A percentile compares a stretch with the other conserved stretches of the same genome.
Evolutionary conservation across 345 rosid species (phyloP).

Genomic region (Bretschneidera sinensis): DNA sequence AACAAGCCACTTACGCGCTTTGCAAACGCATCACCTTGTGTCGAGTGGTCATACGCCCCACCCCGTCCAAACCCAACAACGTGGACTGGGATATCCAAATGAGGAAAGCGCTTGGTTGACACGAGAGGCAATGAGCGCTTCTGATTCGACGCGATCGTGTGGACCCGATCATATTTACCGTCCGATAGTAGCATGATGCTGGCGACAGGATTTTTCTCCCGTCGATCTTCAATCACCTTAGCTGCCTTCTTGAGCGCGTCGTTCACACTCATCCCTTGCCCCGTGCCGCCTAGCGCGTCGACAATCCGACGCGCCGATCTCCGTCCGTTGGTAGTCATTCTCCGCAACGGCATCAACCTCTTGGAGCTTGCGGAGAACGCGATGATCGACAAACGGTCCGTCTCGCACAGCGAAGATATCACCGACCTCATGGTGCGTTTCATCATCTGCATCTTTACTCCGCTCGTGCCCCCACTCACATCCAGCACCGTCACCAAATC

Average conservation of each 20-base stretch:
- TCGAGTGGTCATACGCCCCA: conserved; percentile 28
- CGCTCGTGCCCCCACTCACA: conserved; percentile 32
- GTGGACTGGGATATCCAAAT: conserved; percentile 51
- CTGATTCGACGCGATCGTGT: conserved; percentile 19
- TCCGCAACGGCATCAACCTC: conserved; percentile 54
- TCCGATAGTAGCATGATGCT: conserved; percentile 54
- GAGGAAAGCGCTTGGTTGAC: conserved; percentile 55
- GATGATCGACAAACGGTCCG: conserved; percentile 76
- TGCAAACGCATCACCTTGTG: conserved; percentile 40
- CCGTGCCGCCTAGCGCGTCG: conserved; percentile 51
- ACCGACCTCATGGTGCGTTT: conserved; percentile 62
- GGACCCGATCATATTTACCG: conserved; percentile 43
- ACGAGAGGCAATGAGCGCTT: conserved; percentile 29
- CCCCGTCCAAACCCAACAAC: conserved; percentile 35
- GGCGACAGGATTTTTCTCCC: conserved; percentile 61
- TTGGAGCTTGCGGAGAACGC: conserved; percentile 71
- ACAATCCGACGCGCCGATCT: conserved; percentile 59
- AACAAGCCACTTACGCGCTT: conserved; percentile 38
- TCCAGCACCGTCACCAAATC: conserved; percentile 72
- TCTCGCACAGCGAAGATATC: conserved; percentile 46
- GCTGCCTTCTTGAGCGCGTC: conserved; percentile 89
- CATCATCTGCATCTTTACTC: conserved; percentile 39
- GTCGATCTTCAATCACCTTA: conserved; percentile 82
- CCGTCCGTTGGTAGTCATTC: conserved; percentile 73
- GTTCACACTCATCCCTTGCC: conserved; percentile 50